Percentiles rank a stretch among this genome's conserved stretches.
Conservation (phyloP, 805 yeast species). For the Teunomyces tritomae region DNA sequence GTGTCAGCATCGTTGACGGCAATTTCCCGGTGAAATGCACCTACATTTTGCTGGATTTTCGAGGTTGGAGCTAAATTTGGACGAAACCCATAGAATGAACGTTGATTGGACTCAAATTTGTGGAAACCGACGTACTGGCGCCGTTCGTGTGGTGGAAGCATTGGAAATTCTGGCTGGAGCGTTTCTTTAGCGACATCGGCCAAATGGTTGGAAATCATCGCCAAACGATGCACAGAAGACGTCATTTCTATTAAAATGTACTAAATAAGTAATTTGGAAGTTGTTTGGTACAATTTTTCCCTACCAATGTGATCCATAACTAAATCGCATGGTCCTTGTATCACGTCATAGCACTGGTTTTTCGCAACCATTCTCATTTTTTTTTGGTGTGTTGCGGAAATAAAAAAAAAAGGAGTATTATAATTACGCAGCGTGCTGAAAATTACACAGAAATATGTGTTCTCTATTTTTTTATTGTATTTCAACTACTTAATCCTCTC, state of each 20-base stretch:
- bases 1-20: background rate
- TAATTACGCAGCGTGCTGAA: background rate
- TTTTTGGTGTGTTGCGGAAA: too few species aligned
- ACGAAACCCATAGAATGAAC: too few species aligned
- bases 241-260: too few species aligned
- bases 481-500: background rate
- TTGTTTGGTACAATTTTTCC: too few species aligned
- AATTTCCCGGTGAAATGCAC: background rate
- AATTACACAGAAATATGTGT: background rate
- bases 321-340: background rate
- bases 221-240: constrained; percentile 10
- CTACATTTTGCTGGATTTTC: background rate
- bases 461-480: background rate
- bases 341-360: background rate
- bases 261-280: too few species aligned
- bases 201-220: constrained; percentile 18
- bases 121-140: constrained; percentile 9
- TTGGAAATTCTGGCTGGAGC: constrained; percentile 16
- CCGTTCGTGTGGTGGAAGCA: constrained; percentile 14
- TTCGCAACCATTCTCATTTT: too few species aligned
- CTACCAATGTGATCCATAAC: background rate
- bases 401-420: too few species aligned
- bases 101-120: too few species aligned
- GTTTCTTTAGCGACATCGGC: constrained; percentile 3
- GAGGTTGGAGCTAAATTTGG: too few species aligned